Base-by-base conservation (phyloP, 2,329 filamentous ascomycete genomes). In the Shiraia bambusicola region DNA sequence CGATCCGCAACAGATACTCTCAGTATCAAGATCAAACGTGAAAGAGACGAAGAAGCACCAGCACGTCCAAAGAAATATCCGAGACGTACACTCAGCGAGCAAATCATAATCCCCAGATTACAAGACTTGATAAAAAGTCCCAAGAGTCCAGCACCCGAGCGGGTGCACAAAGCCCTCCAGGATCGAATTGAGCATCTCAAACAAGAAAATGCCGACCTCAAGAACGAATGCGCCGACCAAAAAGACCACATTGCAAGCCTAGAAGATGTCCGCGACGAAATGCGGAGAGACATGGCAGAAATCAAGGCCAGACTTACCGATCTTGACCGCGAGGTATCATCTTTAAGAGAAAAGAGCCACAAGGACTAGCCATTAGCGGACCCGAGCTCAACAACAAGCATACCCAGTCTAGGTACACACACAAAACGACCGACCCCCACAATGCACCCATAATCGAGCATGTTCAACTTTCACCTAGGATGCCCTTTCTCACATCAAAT, bases 11-110 rank as follows among this genome's bases (percentile, higher is more conserved):
- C 54, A 4, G 54, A 58, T 10, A 48, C 43, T 26, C 26, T 44
- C 3, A 47, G 41, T 12, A 34, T 51, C 16, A 58, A 48, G n/a
- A 52, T 58, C 17, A 61, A 61, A 33, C 56, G 58, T 11, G 55
- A 60, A 40, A 49, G 54, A 14, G 55, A 58, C 22, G 57, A 55
- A 22, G 52, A 60, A 24, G 47, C 46, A 30, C 29, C 45, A 11
- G 34, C 29, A 27, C 50, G 42, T 10, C 57, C 41, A 3, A 58
- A 45, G 31, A 59, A 50, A 42, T 54, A 45, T 37, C 52, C 52
- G 14, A 47, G 56, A 6, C 44, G 50, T 12, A 53, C 49, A 3
- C 41, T 54, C 3, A 56, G 52, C 36, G 52, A 58, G 37, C 52
- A 56, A 34, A 52, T 56, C 26, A 34, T 46, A 3, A 42, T 50